phyloP scores from a whole-genome alignment of 140 eudicot species.

The Anethum foeniculum region DNA sequence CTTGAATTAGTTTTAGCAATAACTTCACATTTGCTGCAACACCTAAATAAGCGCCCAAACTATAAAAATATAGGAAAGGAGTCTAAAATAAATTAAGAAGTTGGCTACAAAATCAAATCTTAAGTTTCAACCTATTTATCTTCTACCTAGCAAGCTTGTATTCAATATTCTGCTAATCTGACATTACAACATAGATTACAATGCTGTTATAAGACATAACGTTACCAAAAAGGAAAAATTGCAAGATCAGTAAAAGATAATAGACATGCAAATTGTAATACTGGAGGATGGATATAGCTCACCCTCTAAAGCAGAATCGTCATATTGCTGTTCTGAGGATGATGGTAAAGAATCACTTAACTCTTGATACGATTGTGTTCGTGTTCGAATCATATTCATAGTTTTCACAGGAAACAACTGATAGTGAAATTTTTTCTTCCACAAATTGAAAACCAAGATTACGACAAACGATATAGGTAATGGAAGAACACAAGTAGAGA shows the following conservation, averaged over 20 bases:
- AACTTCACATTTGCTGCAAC: conserved; percentile 74
- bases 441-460: background rate
- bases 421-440: background rate
- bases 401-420: no score
- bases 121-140: background rate
- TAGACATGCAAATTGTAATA: background rate
- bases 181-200: background rate
- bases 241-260: background rate
- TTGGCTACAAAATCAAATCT: background rate
- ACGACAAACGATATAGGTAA: background rate
- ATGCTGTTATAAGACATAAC: background rate
- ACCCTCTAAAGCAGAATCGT: conserved; percentile 82
- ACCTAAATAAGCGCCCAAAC: conserved; percentile 28
- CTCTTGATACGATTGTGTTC: conserved; percentile 42
- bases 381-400: conserved; percentile 40
- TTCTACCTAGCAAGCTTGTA: background rate
- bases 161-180: background rate
- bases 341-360: conserved; percentile 13
- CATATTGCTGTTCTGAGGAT: conserved; percentile 15
- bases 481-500: background rate
- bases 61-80: background rate
- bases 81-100: background rate
- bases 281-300: background rate
- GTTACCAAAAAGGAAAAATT: background rate
- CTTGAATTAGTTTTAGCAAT: conserved; percentile 59